Conservation (phyloP, 768 basidiomycete species). For the Sutorius australiensis region DNA sequence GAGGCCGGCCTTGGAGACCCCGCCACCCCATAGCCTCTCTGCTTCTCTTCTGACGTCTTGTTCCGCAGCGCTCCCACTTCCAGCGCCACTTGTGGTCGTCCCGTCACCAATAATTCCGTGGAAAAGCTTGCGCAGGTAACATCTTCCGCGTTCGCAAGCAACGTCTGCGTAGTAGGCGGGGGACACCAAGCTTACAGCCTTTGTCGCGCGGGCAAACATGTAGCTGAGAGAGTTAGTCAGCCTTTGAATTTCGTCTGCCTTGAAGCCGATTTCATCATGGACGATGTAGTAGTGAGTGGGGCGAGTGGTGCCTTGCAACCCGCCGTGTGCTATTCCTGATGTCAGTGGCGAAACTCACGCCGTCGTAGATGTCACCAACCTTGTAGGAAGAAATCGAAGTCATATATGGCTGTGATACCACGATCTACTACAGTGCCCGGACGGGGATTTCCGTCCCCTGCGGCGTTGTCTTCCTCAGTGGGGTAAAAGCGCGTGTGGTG, state of each 20-base stretch:
- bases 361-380: conserved; percentile 23
- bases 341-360: neutral
- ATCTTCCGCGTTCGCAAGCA: conserved; percentile 52
- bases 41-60: conserved; percentile 56
- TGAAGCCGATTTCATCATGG: conserved; percentile 50
- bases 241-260: conserved; percentile 47
- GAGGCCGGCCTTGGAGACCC: conserved; percentile 45
- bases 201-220: conserved; percentile 59
- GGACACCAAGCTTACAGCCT: conserved; percentile 36
- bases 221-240: conserved; percentile 54
- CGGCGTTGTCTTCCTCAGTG: conserved; percentile 40
- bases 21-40: conserved; percentile 48
- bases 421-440: conserved; percentile 55
- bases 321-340: conserved; percentile 36
- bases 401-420: conserved; percentile 51
- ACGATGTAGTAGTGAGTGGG: conserved; percentile 57
- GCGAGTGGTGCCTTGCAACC: conserved; percentile 45
- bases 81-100: conserved; percentile 30
- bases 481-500: conserved; percentile 59
- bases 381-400: conserved; percentile 55
- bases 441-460: conserved; percentile 45
- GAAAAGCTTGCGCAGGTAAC: conserved; percentile 48
- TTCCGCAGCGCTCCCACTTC: conserved; percentile 39
- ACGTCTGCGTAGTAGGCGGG: conserved; percentile 44
- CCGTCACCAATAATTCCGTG: conserved; percentile 31